A percentile compares a stretch with the other conserved stretches of the same genome.
phyloP scores from a whole-genome alignment of 1,139 yeast genomes.

The Lodderomyces oxycetoniae region DNA sequence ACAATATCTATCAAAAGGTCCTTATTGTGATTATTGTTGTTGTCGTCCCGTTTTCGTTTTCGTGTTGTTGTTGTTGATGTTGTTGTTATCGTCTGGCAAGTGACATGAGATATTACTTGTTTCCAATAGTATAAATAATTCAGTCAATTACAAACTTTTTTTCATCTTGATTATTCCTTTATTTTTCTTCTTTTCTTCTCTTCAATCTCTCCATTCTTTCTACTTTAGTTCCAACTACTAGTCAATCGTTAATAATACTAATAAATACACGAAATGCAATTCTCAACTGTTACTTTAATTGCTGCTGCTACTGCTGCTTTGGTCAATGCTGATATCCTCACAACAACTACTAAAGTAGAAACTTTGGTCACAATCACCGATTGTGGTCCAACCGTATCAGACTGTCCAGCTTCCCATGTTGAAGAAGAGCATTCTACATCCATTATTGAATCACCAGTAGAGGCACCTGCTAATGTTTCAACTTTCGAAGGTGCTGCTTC shows the following conservation, averaged over 20 bases:
- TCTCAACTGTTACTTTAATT: constrained; percentile 44
- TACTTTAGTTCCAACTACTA: constrained; percentile 20
- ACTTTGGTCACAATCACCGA: constrained; percentile 36
- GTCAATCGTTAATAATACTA: constrained; percentile 24
- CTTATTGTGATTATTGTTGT: no score
- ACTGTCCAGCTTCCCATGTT: constrained; percentile 37
- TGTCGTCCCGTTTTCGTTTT: no score
- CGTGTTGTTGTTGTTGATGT: no score
- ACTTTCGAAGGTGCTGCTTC: constrained; percentile 37
- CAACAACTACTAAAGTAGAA: constrained; percentile 21
- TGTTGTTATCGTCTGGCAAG: no score
- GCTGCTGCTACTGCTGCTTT: constrained; percentile 32
- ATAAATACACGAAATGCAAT: constrained; percentile 33
- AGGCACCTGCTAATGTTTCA: constrained; percentile 30
- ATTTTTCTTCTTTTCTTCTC: no score
- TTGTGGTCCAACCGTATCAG: constrained; percentile 35
- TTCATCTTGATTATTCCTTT: no score
- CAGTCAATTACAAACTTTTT: no score
- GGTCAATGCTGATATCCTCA: constrained; percentile 26
- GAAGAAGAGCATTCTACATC: no score
- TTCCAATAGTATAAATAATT: no score
- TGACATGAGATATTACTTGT: no score
- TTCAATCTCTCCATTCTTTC: not conserved
- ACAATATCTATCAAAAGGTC: no score
- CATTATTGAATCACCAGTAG: constrained; percentile 8